Evolutionary conservation across 371 early-diverging fungal genomes (phyloP).

Genomic region (Phascolomyces articulosus): DNA sequence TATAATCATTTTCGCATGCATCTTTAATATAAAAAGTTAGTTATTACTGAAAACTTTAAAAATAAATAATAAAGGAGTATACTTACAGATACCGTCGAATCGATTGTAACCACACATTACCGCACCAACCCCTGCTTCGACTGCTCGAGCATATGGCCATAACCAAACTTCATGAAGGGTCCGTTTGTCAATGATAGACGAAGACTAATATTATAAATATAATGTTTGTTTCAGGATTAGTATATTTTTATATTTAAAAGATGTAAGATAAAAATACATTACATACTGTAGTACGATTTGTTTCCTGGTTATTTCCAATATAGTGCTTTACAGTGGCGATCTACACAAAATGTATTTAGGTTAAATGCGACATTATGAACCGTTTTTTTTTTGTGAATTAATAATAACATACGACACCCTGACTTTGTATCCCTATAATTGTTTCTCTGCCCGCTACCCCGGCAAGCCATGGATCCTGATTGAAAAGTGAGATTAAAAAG

Average conservation of each 20-base stretch:
- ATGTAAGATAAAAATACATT: neutral
- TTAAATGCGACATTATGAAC: neutral
- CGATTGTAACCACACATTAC: slow-evolving; percentile 57
- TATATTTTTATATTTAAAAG: slow-evolving; percentile 27
- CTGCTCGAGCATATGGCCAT: slow-evolving; percentile 45
- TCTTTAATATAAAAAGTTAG: too few species aligned
- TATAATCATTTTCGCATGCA: slow-evolving; percentile 41
- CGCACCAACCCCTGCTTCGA: slow-evolving; percentile 51
- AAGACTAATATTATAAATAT: slow-evolving; percentile 34
- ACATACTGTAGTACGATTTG: slow-evolving; percentile 20
- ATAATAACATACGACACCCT: slow-evolving; percentile 39
- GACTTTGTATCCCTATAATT: slow-evolving; percentile 35
- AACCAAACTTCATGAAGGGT: slow-evolving; percentile 58
- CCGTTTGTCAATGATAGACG: slow-evolving; percentile 45
- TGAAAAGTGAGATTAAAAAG: too few species aligned
- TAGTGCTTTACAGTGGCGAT: slow-evolving; percentile 61
- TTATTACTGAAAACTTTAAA: too few species aligned
- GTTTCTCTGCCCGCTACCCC: slow-evolving; percentile 36
- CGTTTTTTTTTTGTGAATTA: neutral
- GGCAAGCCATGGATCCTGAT: slow-evolving; percentile 53
- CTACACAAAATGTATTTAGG: slow-evolving; percentile 8
- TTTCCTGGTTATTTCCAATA: slow-evolving; percentile 57
- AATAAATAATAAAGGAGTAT: too few species aligned
- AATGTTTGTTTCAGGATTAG: too few species aligned
- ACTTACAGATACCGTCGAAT: slow-evolving; percentile 40